These are phyloP conservation scores for Amoeboaphelidium protococcarum DNA, from an alignment of 371 early-diverging fungal genomes.

Conservation along the genomic window DNA sequence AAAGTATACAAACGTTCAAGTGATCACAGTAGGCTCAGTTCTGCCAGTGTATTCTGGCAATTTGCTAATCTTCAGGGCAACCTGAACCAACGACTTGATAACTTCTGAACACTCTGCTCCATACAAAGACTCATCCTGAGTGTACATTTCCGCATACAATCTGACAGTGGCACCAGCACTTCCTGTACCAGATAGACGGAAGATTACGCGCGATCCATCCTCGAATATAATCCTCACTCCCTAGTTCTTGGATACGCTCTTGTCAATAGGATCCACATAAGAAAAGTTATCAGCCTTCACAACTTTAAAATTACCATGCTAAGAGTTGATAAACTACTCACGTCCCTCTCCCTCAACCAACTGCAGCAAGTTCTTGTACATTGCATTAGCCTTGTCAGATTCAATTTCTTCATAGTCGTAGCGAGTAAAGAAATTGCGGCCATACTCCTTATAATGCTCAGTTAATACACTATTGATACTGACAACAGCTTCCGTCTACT, in stretches of 20 bases:
- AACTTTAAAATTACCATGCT: constrained; percentile 34
- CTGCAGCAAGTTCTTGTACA: constrained; percentile 39
- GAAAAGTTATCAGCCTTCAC: constrained; percentile 57
- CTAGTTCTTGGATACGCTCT: constrained; percentile 39
- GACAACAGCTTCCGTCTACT: constrained; percentile 14
- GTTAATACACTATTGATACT: constrained; percentile 46
- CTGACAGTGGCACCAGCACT: constrained; percentile 86
- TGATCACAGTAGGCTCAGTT: constrained; percentile 63
- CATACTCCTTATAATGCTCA: constrained; percentile 50
- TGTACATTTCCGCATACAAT: constrained; percentile 79
- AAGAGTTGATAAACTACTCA: constrained; percentile 4
- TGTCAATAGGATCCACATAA: constrained; percentile 80
- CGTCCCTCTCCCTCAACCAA: constrained; percentile 9
- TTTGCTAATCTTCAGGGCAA: constrained; percentile 45
- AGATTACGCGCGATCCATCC: constrained; percentile 69
- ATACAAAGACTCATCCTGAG: constrained; percentile 26
- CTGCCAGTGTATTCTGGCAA: constrained; percentile 62
- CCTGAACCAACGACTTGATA: constrained; percentile 58
- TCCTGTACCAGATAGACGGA: constrained; percentile 82
- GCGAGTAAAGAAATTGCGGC: constrained; percentile 87
- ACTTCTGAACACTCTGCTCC: constrained; percentile 44
- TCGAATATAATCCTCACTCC: constrained; percentile 69
- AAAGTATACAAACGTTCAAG: too few species aligned
- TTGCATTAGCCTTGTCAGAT: constrained; percentile 37
- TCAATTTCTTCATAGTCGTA: constrained; percentile 94